phyloP scores from a whole-genome alignment of 306 rosid species.

The Trichosanthes cucumerina region DNA sequence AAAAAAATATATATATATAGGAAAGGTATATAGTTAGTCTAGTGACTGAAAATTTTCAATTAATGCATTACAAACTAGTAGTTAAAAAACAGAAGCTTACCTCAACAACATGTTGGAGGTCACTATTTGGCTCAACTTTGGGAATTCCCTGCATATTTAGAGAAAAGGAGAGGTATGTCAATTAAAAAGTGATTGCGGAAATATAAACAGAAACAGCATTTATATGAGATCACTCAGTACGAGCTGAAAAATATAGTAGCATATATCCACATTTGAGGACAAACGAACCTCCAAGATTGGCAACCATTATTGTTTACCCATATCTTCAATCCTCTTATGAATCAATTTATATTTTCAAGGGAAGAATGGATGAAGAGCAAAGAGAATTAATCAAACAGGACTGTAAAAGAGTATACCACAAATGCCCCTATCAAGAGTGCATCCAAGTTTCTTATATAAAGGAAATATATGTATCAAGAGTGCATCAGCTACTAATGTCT shows the following conservation, averaged over 20 bases:
- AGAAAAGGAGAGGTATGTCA: slow-evolving; percentile 11
- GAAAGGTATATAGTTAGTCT: background rate
- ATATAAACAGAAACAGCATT: background rate
- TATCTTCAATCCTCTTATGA: background rate
- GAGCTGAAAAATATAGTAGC: background rate
- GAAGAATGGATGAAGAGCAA: background rate
- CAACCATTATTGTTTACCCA: background rate
- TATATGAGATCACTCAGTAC: background rate
- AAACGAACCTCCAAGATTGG: background rate
- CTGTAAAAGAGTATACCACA: background rate
- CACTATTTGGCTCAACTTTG: slow-evolving; percentile 70
- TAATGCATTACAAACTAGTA: background rate
- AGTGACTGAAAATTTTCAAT: background rate
- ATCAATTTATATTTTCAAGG: background rate
- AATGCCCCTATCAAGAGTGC: background rate
- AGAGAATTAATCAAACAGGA: background rate
- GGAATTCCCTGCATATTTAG: slow-evolving; percentile 57
- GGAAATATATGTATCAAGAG: background rate
- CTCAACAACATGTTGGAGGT: slow-evolving; percentile 71
- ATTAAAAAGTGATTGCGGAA: background rate
- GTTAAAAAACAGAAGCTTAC: slow-evolving; percentile 23
- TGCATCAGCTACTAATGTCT: background rate
- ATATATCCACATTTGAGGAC: background rate
- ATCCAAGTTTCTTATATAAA: too few species aligned
- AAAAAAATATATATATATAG: slow-evolving; percentile 1